phyloP scores from a whole-genome alignment of 306 rosid species.

The Castanea sativa region DNA sequence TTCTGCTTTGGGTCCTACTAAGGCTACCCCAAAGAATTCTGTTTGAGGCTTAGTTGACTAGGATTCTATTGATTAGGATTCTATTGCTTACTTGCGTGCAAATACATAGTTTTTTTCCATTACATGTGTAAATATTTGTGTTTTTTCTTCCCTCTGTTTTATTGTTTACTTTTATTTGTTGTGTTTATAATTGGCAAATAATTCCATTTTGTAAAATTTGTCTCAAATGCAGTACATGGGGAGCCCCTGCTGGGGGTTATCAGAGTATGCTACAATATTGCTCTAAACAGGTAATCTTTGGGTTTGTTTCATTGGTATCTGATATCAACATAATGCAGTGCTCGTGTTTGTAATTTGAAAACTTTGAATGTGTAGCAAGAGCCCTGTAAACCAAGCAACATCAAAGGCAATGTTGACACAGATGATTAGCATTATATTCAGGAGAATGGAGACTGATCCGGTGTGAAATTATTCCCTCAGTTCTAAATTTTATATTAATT shows the following conservation, averaged over 20 bases:
- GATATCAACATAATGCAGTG: conserved; percentile 20
- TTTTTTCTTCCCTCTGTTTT: not conserved
- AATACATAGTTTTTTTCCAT: conserved; percentile 12
- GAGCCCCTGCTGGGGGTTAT: conserved; percentile 93
- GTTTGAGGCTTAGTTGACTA: not conserved
- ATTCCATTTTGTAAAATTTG: conserved; percentile 7
- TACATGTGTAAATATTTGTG: conserved; percentile 1
- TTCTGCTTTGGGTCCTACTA: not conserved
- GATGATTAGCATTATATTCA: conserved; percentile 85
- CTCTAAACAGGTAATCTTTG: conserved; percentile 85
- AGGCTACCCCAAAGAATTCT: not conserved
- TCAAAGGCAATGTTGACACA: conserved; percentile 99
- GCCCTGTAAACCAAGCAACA: conserved; percentile 98
- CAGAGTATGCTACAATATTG: conserved; percentile 98
- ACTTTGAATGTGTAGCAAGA: conserved; percentile 72
- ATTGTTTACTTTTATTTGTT: not conserved
- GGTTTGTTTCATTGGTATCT: conserved; percentile 18
- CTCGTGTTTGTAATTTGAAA: conserved; percentile 37
- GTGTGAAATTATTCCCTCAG: conserved; percentile 37
- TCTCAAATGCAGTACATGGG: conserved; percentile 76
- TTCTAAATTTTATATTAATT: conserved; percentile 16
- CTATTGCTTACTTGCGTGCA: conserved; percentile 17
- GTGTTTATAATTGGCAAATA: conserved; percentile 9
- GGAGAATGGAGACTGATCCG: conserved; percentile 95
- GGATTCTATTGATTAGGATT: conserved; percentile 8